Conservation (phyloP, 2,329 filamentous ascomycete species). For the Monilinia fructicola region DNA sequence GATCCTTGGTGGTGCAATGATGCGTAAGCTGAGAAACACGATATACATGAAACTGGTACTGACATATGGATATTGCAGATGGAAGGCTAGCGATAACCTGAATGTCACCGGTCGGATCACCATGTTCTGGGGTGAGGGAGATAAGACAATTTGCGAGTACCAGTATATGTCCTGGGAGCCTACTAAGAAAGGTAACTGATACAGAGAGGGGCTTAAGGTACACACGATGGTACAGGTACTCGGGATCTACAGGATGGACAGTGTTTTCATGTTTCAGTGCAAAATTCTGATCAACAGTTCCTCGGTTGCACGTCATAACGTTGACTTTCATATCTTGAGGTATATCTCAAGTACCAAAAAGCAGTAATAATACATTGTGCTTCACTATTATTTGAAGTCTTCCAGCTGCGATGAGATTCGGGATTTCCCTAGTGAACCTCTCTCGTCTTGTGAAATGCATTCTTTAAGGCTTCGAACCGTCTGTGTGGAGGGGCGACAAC, state of each 20-base stretch:
- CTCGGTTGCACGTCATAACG: background rate
- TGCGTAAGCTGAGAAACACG: background rate
- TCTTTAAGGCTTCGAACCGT: too few species aligned
- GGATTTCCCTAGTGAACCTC: background rate
- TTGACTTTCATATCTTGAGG: background rate
- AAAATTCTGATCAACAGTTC: background rate
- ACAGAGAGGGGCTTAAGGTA: background rate
- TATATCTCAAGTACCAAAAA: background rate
- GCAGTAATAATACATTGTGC: background rate
- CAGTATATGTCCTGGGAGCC: conserved; percentile 3
- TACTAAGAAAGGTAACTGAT: background rate
- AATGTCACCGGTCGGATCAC: background rate
- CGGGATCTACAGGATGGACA: background rate
- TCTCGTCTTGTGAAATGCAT: too few species aligned
- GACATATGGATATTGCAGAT: background rate
- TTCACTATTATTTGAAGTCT: background rate
- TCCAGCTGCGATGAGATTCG: background rate
- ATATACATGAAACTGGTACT: background rate
- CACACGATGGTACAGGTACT: background rate
- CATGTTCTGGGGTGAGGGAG: background rate
- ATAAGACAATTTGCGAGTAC: background rate
- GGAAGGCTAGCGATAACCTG: background rate
- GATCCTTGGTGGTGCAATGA: conserved; percentile 3
- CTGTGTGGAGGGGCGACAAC: too few species aligned
- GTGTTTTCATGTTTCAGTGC: background rate